These are phyloP conservation scores for Aquilaria agallochum DNA, from an alignment of 441 rosid genomes.

Conservation along the genomic window DNA sequence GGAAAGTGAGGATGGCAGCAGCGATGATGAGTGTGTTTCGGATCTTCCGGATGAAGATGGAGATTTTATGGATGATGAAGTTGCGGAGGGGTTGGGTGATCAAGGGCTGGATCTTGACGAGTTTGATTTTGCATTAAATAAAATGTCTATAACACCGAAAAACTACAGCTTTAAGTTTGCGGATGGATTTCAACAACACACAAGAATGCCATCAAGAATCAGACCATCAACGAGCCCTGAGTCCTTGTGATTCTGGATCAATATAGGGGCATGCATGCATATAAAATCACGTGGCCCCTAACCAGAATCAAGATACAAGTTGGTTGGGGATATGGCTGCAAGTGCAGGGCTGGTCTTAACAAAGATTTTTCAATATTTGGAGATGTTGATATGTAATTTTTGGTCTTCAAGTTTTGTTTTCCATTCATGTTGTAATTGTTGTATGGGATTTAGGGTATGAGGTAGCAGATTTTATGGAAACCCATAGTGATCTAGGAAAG, in stretches of 20 bases:
- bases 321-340: no score
- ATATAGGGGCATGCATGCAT: background rate
- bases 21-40: conserved; percentile 40
- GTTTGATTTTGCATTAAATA: conserved; percentile 46
- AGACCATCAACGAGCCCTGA: conserved; percentile 76
- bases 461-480: no score
- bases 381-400: no score
- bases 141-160: conserved; percentile 74
- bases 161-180: conserved; percentile 31
- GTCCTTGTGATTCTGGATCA: conserved; percentile 32
- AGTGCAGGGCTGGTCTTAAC: no score
- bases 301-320: no score
- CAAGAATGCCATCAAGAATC: conserved; percentile 68
- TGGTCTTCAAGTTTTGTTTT: no score
- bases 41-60: conserved; percentile 29
- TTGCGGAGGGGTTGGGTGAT: conserved; percentile 29
- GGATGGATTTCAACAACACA: conserved; percentile 17
- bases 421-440: no score
- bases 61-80: conserved; percentile 33
- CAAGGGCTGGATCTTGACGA: conserved; percentile 34
- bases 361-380: no score
- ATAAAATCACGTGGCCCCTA: no score
- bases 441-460: no score
- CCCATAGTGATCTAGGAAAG: no score
- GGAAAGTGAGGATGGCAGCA: conserved; percentile 36